A percentile compares a stretch with the other conserved stretches of the same genome.
Conservation (phyloP, 2,329 filamentous ascomycete genomes). For the Ophiocordyceps camponoti-leonardi region DNA sequence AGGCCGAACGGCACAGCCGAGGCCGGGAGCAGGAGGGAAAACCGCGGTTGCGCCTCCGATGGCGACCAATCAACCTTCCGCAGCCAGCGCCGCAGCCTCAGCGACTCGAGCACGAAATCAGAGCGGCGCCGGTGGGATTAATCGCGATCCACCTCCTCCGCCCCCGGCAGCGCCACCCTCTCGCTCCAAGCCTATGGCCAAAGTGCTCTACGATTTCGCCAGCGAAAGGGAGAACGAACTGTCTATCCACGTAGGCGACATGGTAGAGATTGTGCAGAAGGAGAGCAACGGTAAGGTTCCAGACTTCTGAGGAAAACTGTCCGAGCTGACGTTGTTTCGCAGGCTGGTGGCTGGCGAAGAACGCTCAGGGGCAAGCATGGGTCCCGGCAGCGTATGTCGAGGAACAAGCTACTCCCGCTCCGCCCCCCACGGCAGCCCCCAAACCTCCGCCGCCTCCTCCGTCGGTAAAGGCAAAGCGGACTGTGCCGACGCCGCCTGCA, state of each 20-base stretch:
- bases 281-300: slow-evolving; percentile 71
- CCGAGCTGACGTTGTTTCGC: slow-evolving; percentile 13
- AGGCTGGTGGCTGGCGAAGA: slow-evolving; percentile 96
- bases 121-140: slow-evolving; percentile 31
- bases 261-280: slow-evolving; percentile 84
- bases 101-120: slow-evolving; percentile 37
- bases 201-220: slow-evolving; percentile 82
- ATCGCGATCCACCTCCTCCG: slow-evolving; percentile 44
- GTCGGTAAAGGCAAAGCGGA: slow-evolving; percentile 40
- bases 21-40: slow-evolving; percentile 13
- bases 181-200: slow-evolving; percentile 58
- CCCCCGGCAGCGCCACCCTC: slow-evolving; percentile 47
- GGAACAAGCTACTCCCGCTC: slow-evolving; percentile 51
- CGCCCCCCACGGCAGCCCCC: slow-evolving; percentile 23
- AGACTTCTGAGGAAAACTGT: neutral
- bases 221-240: slow-evolving; percentile 77
- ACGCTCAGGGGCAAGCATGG: slow-evolving; percentile 63
- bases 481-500: slow-evolving; percentile 59
- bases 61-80: neutral
- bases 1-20: slow-evolving; percentile 25
- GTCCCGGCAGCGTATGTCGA: slow-evolving; percentile 87
- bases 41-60: neutral
- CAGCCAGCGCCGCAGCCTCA: slow-evolving; percentile 2
- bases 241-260: slow-evolving; percentile 58
- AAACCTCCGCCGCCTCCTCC: slow-evolving; percentile 50